Evolutionary conservation across 768 basidiomycete species (phyloP).

Genomic region (Cyathus striatus): DNA sequence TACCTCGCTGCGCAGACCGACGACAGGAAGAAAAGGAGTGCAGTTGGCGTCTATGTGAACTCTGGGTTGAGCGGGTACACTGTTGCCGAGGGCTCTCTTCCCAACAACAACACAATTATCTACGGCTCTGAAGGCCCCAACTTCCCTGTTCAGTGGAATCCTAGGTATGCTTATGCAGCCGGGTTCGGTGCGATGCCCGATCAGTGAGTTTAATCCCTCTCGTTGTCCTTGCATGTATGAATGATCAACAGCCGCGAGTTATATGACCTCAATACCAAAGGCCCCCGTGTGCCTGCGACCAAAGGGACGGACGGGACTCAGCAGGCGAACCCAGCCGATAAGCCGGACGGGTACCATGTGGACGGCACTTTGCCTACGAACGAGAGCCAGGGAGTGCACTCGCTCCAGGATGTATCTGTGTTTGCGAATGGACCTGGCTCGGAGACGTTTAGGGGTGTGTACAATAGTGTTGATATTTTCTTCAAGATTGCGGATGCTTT

Average conservation of each 20-base stretch:
- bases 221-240: not conserved
- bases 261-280: slow-evolving; percentile 25
- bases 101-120: slow-evolving; percentile 32
- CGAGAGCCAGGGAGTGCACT: slow-evolving; percentile 36
- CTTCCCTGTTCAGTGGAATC: slow-evolving; percentile 42
- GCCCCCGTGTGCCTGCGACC: slow-evolving; percentile 33
- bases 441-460: slow-evolving; percentile 36
- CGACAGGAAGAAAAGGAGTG: slow-evolving; percentile 26
- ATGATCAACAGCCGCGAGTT: slow-evolving; percentile 24
- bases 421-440: slow-evolving; percentile 39
- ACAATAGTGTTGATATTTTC: slow-evolving; percentile 39
- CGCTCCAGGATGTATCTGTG: slow-evolving; percentile 37
- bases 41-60: slow-evolving; percentile 31
- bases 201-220: slow-evolving; percentile 19
- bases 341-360: slow-evolving; percentile 24
- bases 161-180: slow-evolving; percentile 34
- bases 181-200: slow-evolving; percentile 39
- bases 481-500: slow-evolving; percentile 35
- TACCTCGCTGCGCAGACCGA: slow-evolving; percentile 26
- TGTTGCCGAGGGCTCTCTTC: slow-evolving; percentile 28
- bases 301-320: slow-evolving; percentile 12
- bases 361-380: slow-evolving; percentile 28
- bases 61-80: slow-evolving; percentile 38
- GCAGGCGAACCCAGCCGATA: slow-evolving; percentile 29
- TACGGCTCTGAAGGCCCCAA: slow-evolving; percentile 35